Evolutionary conservation across 2,329 filamentous ascomycete genomes (phyloP).

Genomic region (Aspergillus persii): DNA sequence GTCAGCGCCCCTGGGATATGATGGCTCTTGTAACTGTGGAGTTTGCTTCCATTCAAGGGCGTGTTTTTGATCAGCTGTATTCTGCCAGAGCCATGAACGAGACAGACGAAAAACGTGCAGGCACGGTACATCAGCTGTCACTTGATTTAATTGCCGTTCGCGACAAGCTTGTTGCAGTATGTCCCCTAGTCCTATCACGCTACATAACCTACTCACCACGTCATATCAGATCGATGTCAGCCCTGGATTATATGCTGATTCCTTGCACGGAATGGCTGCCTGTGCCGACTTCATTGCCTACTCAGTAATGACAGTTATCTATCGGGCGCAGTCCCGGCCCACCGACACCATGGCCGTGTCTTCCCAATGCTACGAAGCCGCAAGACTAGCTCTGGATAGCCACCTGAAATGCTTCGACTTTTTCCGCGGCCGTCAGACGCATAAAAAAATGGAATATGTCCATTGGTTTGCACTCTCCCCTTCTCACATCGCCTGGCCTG

Average conservation of each 20-base stretch:
- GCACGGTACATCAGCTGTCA: slow-evolving; percentile 21
- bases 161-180: slow-evolving; percentile 21
- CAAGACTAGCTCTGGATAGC: slow-evolving; percentile 23
- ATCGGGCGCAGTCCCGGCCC: slow-evolving; percentile 24
- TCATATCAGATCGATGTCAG: slow-evolving; percentile 22
- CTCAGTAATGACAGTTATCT: slow-evolving; percentile 24
- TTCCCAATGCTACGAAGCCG: slow-evolving; percentile 26
- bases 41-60: slow-evolving; percentile 23
- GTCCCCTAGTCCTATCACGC: neutral
- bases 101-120: slow-evolving; percentile 12
- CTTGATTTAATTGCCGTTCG: slow-evolving; percentile 22
- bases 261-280: slow-evolving; percentile 24
- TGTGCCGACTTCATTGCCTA: slow-evolving; percentile 27
- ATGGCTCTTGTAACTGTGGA: slow-evolving; percentile 23
- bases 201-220: neutral
- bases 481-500: too few relatives aligned
- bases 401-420: slow-evolving; percentile 27
- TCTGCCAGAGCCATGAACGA: slow-evolving; percentile 18
- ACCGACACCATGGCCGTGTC: slow-evolving; percentile 24
- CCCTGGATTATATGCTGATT: slow-evolving; percentile 22
- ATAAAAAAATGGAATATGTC: slow-evolving; percentile 29
- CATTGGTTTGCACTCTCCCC: slow-evolving; percentile 17
- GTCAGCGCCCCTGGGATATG: slow-evolving; percentile 22
- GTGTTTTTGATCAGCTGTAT: slow-evolving; percentile 26
- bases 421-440: slow-evolving; percentile 23